A percentile compares a stretch with the other conserved stretches of the same genome.
phyloP scores from a whole-genome alignment of 192 early-diverging fungal species.

The Anaeromyces robustus region DNA sequence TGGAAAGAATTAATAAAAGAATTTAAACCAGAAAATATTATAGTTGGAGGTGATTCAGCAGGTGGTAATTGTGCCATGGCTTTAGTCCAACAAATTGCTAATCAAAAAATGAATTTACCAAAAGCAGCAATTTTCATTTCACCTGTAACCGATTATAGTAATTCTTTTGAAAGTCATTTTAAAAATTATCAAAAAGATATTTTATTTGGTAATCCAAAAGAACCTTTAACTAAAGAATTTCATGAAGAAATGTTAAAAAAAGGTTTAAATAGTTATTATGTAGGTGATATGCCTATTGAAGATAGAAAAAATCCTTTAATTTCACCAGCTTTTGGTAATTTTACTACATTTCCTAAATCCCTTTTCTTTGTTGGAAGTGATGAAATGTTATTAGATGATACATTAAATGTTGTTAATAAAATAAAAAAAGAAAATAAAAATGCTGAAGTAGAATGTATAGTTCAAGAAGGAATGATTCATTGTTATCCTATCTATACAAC shows the following conservation, averaged over 20 bases:
- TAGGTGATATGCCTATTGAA: background rate
- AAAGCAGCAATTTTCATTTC: background rate
- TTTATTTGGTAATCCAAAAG: background rate
- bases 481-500: background rate
- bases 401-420: background rate
- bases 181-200: background rate
- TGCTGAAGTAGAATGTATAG: background rate
- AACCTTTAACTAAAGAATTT: background rate
- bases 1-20: background rate
- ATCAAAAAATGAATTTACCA: background rate
- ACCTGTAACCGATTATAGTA: background rate
- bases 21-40: conserved; percentile 19
- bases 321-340: background rate
- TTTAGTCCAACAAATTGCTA: background rate
- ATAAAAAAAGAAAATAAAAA: background rate
- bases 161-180: background rate
- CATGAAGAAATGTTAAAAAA: background rate
- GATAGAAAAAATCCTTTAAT: background rate
- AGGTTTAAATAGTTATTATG: background rate
- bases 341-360: background rate
- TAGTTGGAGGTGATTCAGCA: conserved; percentile 27
- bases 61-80: conserved; percentile 33
- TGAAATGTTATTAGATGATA: background rate
- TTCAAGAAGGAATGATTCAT: background rate
- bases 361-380: background rate